phyloP scores from a whole-genome alignment of 2,329 filamentous ascomycete genomes.

The Fusarium sp. region DNA sequence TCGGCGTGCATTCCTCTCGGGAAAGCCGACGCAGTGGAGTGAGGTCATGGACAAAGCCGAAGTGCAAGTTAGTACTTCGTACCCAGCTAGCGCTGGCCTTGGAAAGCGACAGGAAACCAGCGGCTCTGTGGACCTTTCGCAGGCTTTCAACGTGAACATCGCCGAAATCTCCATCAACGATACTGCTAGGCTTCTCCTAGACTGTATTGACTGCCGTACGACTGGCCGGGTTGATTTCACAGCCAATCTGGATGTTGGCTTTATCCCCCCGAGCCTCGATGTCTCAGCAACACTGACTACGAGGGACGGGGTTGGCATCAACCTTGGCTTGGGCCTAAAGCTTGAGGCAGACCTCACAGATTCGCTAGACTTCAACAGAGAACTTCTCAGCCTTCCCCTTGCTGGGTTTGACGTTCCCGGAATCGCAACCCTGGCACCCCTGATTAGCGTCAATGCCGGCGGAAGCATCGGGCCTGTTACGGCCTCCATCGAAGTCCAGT shows the following conservation, averaged over 20 bases:
- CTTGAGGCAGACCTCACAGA: not conserved
- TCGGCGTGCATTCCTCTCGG: not conserved
- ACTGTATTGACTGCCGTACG: not conserved
- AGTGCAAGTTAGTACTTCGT: not conserved
- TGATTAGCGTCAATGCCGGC: not conserved
- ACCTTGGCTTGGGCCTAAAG: not conserved
- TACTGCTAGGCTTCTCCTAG: not conserved
- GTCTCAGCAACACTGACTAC: constrained; percentile 1
- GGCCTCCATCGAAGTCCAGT: not conserved
- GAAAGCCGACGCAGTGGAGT: not conserved
- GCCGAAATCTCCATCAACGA: not conserved
- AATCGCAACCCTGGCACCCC: not conserved
- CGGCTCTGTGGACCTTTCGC: not conserved
- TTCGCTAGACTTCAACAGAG: not conserved
- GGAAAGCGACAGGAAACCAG: not conserved
- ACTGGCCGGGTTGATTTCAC: constrained; percentile 1
- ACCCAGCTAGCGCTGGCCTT: not conserved
- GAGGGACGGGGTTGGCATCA: not conserved
- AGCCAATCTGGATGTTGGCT: not conserved
- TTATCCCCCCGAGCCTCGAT: not conserved
- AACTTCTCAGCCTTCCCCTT: not conserved
- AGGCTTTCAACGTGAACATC: not conserved
- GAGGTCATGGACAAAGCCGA: not conserved
- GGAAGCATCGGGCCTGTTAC: constrained; percentile 1
- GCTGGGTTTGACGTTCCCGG: not conserved